A percentile compares a stretch with the other conserved stretches of the same genome.
Conservation (phyloP, 768 basidiomycete genomes). For the Boletus tylopilopsis region DNA sequence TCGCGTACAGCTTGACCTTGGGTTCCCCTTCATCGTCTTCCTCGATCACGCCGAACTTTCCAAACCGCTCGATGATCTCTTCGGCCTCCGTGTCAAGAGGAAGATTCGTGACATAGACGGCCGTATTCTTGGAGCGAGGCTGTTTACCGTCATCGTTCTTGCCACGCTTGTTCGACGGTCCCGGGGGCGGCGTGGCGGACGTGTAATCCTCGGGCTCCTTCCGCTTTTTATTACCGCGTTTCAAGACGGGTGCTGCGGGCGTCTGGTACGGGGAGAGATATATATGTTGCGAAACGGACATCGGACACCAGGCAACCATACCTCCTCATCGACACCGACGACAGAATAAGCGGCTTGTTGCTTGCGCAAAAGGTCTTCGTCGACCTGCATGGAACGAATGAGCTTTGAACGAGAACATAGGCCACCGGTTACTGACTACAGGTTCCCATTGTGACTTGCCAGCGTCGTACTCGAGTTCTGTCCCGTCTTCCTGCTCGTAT, state of each 20-base stretch:
- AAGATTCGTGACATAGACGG: conserved; percentile 83
- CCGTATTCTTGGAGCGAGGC: conserved; percentile 82
- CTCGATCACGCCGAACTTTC: conserved; percentile 88
- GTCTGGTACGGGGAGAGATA: conserved; percentile 45
- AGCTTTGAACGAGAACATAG: not conserved
- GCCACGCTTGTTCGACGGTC: conserved; percentile 65
- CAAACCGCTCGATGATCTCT: conserved; percentile 82
- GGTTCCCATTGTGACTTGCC: conserved; percentile 78
- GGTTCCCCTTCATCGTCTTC: conserved; percentile 88
- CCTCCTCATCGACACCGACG: conserved; percentile 90
- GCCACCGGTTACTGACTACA: conserved; percentile 70
- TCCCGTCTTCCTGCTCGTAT: conserved; percentile 84
- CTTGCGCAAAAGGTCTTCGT: conserved; percentile 79
- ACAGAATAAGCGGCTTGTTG: conserved; percentile 97
- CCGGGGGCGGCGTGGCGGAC: conserved; percentile 46
- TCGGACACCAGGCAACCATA: conserved; percentile 36
- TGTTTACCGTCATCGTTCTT: conserved; percentile 52
- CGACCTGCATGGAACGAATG: conserved; percentile 49
- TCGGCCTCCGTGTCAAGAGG: conserved; percentile 71
- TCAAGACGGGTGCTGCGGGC: conserved; percentile 83
- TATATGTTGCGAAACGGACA: conserved; percentile 22
- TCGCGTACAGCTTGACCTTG: conserved; percentile 95
- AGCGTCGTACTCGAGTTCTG: conserved; percentile 87
- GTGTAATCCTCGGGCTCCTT: conserved; percentile 73
- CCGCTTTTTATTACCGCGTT: conserved; percentile 76